A percentile compares a stretch with the other conserved stretches of the same genome.
Evolutionary conservation across 768 basidiomycete genomes (phyloP).

Genomic region (Crepidotus variabilis): DNA sequence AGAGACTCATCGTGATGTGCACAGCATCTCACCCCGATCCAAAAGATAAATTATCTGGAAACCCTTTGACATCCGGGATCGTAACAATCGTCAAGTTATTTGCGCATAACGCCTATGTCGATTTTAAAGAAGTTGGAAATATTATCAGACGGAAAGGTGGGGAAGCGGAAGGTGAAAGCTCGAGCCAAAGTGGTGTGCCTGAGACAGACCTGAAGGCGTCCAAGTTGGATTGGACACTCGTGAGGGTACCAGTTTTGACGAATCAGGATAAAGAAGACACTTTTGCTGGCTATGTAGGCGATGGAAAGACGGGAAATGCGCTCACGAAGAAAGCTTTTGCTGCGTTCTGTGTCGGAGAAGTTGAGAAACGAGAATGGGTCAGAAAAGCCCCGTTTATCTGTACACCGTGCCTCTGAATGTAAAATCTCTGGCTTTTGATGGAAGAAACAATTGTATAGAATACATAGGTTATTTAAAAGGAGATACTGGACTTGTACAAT

Average conservation of each 20-base stretch:
- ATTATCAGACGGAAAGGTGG: constrained; percentile 44
- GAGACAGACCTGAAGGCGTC: neutral
- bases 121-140: constrained; percentile 63
- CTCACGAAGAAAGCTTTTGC: constrained; percentile 59
- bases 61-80: constrained; percentile 32
- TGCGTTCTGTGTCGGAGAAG: constrained; percentile 53
- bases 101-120: constrained; percentile 58
- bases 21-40: constrained; percentile 64
- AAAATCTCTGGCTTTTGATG: neutral
- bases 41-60: constrained; percentile 50
- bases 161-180: constrained; percentile 12
- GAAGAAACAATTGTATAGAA: neutral
- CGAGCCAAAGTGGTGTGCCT: neutral
- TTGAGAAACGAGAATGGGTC: constrained; percentile 58
- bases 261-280: constrained; percentile 41
- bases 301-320: constrained; percentile 46
- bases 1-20: constrained; percentile 62
- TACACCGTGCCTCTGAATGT: constrained; percentile 10
- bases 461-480: too few species aligned
- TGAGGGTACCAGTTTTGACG: constrained; percentile 61
- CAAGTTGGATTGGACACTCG: constrained; percentile 62
- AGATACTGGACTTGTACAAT: too few species aligned
- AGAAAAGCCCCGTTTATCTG: constrained; percentile 45
- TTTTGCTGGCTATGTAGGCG: constrained; percentile 65
- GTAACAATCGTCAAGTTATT: constrained; percentile 38